Percentiles rank a stretch among this genome's conserved stretches.
These are phyloP conservation scores for Logfia minima DNA, from an alignment of 129 eudicot genomes.

Conservation along the genomic window DNA sequence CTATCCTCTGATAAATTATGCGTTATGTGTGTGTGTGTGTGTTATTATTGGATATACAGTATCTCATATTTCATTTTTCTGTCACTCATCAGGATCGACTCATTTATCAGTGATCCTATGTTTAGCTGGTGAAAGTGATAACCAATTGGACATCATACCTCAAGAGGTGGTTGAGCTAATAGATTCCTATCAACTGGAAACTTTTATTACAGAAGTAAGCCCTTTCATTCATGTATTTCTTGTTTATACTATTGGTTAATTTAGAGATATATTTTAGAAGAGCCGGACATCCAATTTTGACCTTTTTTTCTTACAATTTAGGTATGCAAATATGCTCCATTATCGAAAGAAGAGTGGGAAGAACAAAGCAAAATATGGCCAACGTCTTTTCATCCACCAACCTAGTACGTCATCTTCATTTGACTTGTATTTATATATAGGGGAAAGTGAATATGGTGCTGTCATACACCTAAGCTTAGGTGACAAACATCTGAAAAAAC, in stretches of 20 bases:
- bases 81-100: slow-evolving; percentile 47
- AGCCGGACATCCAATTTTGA: neutral
- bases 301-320: slow-evolving; percentile 13
- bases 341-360: slow-evolving; percentile 90
- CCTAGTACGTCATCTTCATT: slow-evolving; percentile 53
- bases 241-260: slow-evolving; percentile 11
- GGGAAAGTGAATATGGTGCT: neutral
- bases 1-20: neutral
- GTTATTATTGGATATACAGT: neutral
- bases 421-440: neutral
- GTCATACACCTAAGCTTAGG: neutral
- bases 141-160: slow-evolving; percentile 44
- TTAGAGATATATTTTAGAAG: slow-evolving; percentile 11
- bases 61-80: slow-evolving; percentile 13
- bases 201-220: slow-evolving; percentile 78
- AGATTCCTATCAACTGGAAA: slow-evolving; percentile 64
- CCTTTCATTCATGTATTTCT: slow-evolving; percentile 19
- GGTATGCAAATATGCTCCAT: slow-evolving; percentile 85
- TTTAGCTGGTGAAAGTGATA: slow-evolving; percentile 51
- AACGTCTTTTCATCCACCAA: slow-evolving; percentile 94
- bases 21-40: neutral
- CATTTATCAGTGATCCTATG: slow-evolving; percentile 67
- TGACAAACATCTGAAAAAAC: neutral
- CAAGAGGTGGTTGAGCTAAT: slow-evolving; percentile 63
- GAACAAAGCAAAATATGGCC: slow-evolving; percentile 96